A percentile compares a stretch with the other conserved stretches of the same genome.
Conservation (phyloP, 805 yeast species). For the Barnettozyma botsteinii region DNA sequence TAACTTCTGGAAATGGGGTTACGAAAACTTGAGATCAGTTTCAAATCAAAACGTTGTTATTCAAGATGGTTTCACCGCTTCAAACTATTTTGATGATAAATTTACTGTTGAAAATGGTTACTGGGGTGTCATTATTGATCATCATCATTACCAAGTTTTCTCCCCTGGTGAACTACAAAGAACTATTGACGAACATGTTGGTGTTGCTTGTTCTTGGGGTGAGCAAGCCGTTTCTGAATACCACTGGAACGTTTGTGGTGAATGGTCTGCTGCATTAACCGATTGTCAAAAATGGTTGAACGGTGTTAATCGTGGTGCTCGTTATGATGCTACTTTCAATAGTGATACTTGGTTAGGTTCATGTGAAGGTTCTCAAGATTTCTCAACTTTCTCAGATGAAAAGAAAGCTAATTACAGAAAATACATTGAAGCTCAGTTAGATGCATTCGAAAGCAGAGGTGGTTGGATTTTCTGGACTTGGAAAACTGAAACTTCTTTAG, state of each 20-base stretch:
- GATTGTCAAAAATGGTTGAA: slow-evolving; percentile 88
- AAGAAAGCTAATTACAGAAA: slow-evolving; percentile 54
- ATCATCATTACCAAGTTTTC: slow-evolving; percentile 89
- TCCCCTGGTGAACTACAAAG: slow-evolving; percentile 53
- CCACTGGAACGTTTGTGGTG: slow-evolving; percentile 79
- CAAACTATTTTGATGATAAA: slow-evolving; percentile 21
- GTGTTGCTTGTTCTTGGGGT: slow-evolving; percentile 48
- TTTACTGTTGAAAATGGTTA: slow-evolving; percentile 34
- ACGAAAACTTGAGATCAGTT: slow-evolving; percentile 52
- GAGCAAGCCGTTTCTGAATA: slow-evolving; percentile 39
- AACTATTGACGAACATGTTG: slow-evolving; percentile 56
- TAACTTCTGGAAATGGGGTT: slow-evolving; percentile 58
- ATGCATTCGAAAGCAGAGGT: slow-evolving; percentile 63
- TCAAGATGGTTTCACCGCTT: slow-evolving; percentile 75
- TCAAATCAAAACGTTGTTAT: slow-evolving; percentile 55
- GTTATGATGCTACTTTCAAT: slow-evolving; percentile 60
- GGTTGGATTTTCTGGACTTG: slow-evolving; percentile 97
- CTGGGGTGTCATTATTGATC: slow-evolving; percentile 76
- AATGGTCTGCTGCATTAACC: slow-evolving; percentile 88
- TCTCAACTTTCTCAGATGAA: slow-evolving; percentile 52
- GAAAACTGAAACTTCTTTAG: slow-evolving; percentile 78
- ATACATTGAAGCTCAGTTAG: slow-evolving; percentile 86
- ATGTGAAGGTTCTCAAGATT: slow-evolving; percentile 48
- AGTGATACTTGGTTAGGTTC: slow-evolving; percentile 47
- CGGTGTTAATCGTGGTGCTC: slow-evolving; percentile 79